These are phyloP conservation scores for Auriscalpium vulgare DNA, from an alignment of 768 basidiomycete genomes.

Conservation along the genomic window DNA sequence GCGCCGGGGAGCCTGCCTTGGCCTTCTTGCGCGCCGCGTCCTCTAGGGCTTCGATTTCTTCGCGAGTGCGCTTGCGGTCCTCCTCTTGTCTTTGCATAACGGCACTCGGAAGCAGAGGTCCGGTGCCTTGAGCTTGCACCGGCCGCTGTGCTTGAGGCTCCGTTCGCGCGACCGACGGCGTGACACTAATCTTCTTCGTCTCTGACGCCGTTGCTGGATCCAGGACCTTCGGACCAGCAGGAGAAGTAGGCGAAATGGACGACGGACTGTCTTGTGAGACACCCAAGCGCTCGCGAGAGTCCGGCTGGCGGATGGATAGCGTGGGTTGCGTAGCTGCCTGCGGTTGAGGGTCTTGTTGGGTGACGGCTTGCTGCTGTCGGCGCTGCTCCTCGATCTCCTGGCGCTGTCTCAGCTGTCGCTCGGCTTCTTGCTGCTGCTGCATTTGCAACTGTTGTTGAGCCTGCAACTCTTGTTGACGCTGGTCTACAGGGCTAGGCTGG, in stretches of 20 bases:
- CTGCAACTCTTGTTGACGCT: slow-evolving; percentile 23
- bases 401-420: slow-evolving; percentile 10
- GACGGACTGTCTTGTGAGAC: slow-evolving; percentile 18
- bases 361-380: slow-evolving; percentile 15
- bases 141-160: slow-evolving; percentile 22
- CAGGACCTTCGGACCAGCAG: slow-evolving; percentile 27
- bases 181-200: slow-evolving; percentile 70
- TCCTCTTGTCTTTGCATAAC: slow-evolving; percentile 42
- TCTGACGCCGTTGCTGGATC: slow-evolving; percentile 68
- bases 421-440: slow-evolving; percentile 4
- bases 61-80: slow-evolving; percentile 43
- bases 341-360: slow-evolving; percentile 14
- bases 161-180: slow-evolving; percentile 63
- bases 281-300: slow-evolving; percentile 42
- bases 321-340: slow-evolving; percentile 16
- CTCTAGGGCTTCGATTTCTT: slow-evolving; percentile 39
- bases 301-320: slow-evolving; percentile 33
- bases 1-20: slow-evolving; percentile 13
- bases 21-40: slow-evolving; percentile 42
- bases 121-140: slow-evolving; percentile 13
- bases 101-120: slow-evolving; percentile 30
- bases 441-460: slow-evolving; percentile 15
- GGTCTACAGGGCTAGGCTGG: slow-evolving; percentile 10
- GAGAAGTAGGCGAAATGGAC: slow-evolving; percentile 22
- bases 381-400: slow-evolving; percentile 11